Conservation (phyloP, 805 yeast genomes). For the Candida corydali region DNA sequence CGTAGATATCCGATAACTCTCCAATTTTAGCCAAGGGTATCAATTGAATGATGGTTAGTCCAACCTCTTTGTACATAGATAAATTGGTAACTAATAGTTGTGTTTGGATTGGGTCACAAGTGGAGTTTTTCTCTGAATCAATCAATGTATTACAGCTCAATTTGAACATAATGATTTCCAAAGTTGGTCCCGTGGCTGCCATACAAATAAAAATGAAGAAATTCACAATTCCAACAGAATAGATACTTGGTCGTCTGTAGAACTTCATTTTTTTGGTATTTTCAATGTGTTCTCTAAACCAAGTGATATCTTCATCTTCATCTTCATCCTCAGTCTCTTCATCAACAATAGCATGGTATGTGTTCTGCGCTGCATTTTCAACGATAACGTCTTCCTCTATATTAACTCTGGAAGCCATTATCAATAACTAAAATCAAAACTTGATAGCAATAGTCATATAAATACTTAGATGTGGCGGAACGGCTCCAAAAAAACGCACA, state of each 20-base stretch:
- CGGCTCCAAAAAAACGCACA: slow-evolving; percentile 4
- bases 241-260: slow-evolving; percentile 50
- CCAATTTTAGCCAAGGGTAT: slow-evolving; percentile 47
- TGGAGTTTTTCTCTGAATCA: slow-evolving; percentile 10
- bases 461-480: background rate
- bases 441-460: background rate
- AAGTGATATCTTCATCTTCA: slow-evolving; percentile 32
- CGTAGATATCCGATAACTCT: slow-evolving; percentile 26
- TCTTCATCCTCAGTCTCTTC: slow-evolving; percentile 24
- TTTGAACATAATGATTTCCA: slow-evolving; percentile 23
- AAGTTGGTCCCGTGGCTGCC: slow-evolving; percentile 8
- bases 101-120: slow-evolving; percentile 26
- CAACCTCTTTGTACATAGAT: slow-evolving; percentile 37
- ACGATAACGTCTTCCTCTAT: slow-evolving; percentile 1
- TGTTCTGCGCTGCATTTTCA: slow-evolving; percentile 3
- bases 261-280: slow-evolving; percentile 39
- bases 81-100: slow-evolving; percentile 41
- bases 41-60: slow-evolving; percentile 41
- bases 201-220: slow-evolving; percentile 37
- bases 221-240: slow-evolving; percentile 37
- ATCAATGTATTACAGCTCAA: slow-evolving; percentile 21
- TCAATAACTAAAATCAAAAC: background rate
- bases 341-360: slow-evolving; percentile 5
- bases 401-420: slow-evolving; percentile 1
- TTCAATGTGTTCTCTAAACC: slow-evolving; percentile 42